Evolutionary conservation across 495 filamentous ascomycete genomes (phyloP).

Genomic region (Terfezia boudieri): DNA sequence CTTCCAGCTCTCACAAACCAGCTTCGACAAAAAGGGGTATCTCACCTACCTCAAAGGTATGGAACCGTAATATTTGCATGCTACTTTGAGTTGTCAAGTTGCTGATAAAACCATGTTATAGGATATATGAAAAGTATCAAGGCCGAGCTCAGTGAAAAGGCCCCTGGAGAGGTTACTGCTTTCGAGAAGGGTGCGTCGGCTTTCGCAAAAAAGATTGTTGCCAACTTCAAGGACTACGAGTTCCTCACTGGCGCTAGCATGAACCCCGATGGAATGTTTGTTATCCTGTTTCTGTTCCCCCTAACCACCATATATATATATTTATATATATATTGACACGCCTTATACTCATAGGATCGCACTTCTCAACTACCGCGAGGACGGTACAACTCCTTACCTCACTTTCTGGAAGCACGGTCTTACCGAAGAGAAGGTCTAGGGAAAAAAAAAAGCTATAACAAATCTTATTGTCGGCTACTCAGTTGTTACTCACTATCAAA

Average conservation of each 20-base stretch:
- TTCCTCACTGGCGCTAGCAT: conserved; percentile 80
- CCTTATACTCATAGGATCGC: conserved; percentile 38
- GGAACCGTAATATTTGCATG: conserved; percentile 6
- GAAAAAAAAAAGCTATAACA: background rate
- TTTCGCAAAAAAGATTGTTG: conserved; percentile 56
- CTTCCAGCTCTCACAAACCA: conserved; percentile 62
- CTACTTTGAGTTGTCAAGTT: background rate
- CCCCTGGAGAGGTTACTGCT: conserved; percentile 39
- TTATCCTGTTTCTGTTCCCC: conserved; percentile 5
- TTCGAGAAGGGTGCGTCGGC: conserved; percentile 53
- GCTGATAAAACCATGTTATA: conserved; percentile 15
- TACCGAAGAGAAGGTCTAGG: conserved; percentile 75
- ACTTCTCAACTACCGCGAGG: conserved; percentile 92
- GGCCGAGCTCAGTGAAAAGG: conserved; percentile 36
- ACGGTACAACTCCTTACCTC: conserved; percentile 75
- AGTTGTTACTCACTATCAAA: no score
- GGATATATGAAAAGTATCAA: conserved; percentile 82
- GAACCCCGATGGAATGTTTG: conserved; percentile 78
- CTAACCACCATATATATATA: background rate
- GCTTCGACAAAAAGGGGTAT: conserved; percentile 69
- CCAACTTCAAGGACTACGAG: conserved; percentile 84
- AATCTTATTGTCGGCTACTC: background rate
- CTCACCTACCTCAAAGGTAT: conserved; percentile 59
- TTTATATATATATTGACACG: conserved; percentile 11
- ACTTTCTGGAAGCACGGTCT: conserved; percentile 93